Base-by-base conservation (phyloP, 2,329 filamentous ascomycete genomes). In the Elsinoe necatrix region DNA sequence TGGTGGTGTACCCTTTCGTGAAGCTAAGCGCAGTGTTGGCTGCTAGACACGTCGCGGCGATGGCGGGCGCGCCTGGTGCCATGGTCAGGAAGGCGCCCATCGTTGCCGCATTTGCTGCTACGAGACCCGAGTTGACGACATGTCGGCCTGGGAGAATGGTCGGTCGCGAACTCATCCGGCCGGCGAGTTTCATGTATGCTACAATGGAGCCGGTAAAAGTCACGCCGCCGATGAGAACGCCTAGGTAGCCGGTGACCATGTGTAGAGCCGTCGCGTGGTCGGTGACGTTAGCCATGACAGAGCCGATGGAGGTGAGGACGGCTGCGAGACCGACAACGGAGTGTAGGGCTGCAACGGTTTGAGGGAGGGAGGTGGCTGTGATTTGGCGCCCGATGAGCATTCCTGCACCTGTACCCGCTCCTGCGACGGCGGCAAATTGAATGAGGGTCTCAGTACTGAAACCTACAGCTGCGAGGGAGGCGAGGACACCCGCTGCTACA, bases 151-250 rank as follows among this genome's bases (percentile, higher is more conserved):
- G 87, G 0, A 95, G 75, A 4, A 81, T 76, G 6, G 84, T 80
- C 0, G 90, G 89, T 54, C 80, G 83, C 0, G 89, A 95, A 0
- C 86, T 86, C 83, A 95, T 90, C 60, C 77, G 83, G 2, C 88
- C 89, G 0, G 87, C 84, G 1, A 95, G 81, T 69, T 95, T 95
- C 66, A 95, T 70, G 71, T 95, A 95, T 0, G 90, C 90, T 0
- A 95, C 87, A 52, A 95, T 85, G 1, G 88, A 93, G 1, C 90
- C 90, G 0, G 89, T 95, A 66, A 95, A 95, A 0, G 90, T 95
- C 31, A 95, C 84, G 56, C 90, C 90, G 41, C 72, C 66, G 55
- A 95, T 95, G 0, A 95, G 74, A 5, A 95, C 89, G 52, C 89
- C 90, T 0, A 95, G 74, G 65, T 95, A 95, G 0, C 86, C 89